Conservation (phyloP, 495 filamentous ascomycete species). For the Aspergillus haitiensis region DNA sequence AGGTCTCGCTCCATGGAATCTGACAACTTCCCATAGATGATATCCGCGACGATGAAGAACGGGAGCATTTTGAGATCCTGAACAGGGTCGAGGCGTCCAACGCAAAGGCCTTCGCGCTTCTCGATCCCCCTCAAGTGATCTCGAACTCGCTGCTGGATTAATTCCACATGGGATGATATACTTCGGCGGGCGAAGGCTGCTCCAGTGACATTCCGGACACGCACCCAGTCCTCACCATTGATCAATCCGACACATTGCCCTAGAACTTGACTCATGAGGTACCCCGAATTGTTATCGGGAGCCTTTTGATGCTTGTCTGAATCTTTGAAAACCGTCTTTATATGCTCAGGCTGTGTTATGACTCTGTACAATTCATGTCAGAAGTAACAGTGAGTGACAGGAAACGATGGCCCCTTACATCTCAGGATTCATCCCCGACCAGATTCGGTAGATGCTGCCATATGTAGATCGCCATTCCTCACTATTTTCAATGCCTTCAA, state of each 20-base stretch:
- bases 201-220: constrained; percentile 13
- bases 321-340: constrained; percentile 33
- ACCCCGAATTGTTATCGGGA: constrained; percentile 33
- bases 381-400: neutral
- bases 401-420: constrained; percentile 21
- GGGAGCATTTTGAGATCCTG: constrained; percentile 37
- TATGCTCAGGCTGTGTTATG: constrained; percentile 25
- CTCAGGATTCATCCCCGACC: constrained; percentile 34
- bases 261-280: constrained; percentile 36
- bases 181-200: neutral
- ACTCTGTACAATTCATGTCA: constrained; percentile 15
- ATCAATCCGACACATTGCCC: constrained; percentile 42
- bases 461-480: constrained; percentile 22
- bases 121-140: constrained; percentile 5
- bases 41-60: constrained; percentile 36
- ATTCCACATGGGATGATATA: constrained; percentile 6
- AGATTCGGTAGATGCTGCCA: constrained; percentile 34
- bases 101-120: neutral
- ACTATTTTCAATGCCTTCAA: constrained; percentile 23
- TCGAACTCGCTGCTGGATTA: constrained; percentile 17
- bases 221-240: constrained; percentile 27
- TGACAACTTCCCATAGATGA: constrained; percentile 34
- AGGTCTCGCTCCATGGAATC: constrained; percentile 21
- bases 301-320: constrained; percentile 37
- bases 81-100: constrained; percentile 27